Percentiles rank a stretch among this genome's conserved stretches.
Evolutionary conservation across 2,329 filamentous ascomycete species (phyloP).

Genomic region (Diatrype stigma): DNA sequence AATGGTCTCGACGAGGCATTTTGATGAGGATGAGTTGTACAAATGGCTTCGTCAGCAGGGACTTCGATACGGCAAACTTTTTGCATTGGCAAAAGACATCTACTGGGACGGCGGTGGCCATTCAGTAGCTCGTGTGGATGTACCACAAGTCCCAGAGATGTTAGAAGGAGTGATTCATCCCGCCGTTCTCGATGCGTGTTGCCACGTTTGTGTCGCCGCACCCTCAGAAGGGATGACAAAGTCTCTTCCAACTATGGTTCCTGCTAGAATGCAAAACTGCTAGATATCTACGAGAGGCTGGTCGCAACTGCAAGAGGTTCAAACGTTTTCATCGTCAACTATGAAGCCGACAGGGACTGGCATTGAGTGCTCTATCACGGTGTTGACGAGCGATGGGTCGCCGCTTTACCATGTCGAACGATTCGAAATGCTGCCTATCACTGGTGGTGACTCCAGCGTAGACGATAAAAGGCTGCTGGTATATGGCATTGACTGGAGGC

Average conservation of each 20-base stretch:
- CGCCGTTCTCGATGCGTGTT: constrained; percentile 23
- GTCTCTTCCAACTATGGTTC: constrained; percentile 14
- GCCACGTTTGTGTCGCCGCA: constrained; percentile 19
- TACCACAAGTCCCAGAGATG: constrained; percentile 1
- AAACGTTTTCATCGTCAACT: constrained; percentile 9
- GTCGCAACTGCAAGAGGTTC: constrained; percentile 15
- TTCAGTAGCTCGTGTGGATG: constrained; percentile 10
- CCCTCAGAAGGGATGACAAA: constrained; percentile 2
- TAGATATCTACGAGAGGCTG: constrained; percentile 24
- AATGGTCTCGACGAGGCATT: constrained; percentile 7
- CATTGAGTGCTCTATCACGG: constrained; percentile 17
- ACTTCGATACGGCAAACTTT: constrained; percentile 17
- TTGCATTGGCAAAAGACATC: constrained; percentile 16
- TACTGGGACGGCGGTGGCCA: constrained; percentile 16
- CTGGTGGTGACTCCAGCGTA: constrained; percentile 2
- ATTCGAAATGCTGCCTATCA: constrained; percentile 15
- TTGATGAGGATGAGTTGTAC: constrained; percentile 19
- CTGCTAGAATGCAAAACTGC: constrained; percentile 15
- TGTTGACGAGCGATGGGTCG: constrained; percentile 19
- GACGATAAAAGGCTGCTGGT: constrained; percentile 17
- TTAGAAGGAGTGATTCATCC: constrained; percentile 24
- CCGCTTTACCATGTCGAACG: constrained; percentile 16
- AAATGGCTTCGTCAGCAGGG: constrained; percentile 12
- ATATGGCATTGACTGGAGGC: constrained; percentile 28
- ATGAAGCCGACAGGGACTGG: constrained; percentile 5